Conservation (phyloP, 2,329 filamentous ascomycete genomes). For the Penicillium sp. region DNA sequence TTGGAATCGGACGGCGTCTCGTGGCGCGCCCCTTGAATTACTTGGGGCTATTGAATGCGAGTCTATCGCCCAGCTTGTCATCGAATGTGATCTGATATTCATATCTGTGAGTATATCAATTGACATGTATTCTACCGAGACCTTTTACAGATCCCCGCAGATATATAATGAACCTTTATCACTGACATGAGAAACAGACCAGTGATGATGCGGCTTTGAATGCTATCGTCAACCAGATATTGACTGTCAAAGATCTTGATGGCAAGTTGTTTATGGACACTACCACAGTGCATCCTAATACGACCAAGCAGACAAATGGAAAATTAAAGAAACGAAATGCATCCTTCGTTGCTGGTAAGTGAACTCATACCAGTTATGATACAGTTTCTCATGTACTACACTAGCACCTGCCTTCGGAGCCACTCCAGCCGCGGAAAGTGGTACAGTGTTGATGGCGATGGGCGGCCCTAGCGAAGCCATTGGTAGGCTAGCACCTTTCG, state of each 20-base stretch:
- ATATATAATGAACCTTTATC: neutral
- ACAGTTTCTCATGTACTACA: neutral
- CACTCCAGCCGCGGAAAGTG: slow-evolving; percentile 7
- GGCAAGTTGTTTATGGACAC: slow-evolving; percentile 11
- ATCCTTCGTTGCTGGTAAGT: slow-evolving; percentile 5
- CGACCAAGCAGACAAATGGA: neutral
- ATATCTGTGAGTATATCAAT: slow-evolving; percentile 9
- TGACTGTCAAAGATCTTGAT: slow-evolving; percentile 1
- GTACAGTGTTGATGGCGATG: slow-evolving; percentile 9
- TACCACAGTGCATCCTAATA: slow-evolving; percentile 13
- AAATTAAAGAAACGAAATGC: neutral
- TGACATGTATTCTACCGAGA: neutral
- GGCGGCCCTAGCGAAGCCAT: slow-evolving; percentile 1
- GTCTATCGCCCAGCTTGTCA: slow-evolving; percentile 5
- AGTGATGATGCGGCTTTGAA: slow-evolving; percentile 4
- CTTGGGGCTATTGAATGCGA: slow-evolving; percentile 5
- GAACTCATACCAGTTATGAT: neutral
- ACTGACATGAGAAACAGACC: neutral
- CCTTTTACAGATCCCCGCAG: too few species aligned
- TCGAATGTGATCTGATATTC: slow-evolving; percentile 7
- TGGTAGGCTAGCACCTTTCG: neutral
- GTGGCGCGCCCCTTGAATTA: slow-evolving; percentile 1
- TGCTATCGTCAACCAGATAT: neutral
- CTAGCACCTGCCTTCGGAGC: slow-evolving; percentile 12
- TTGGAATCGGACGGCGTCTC: slow-evolving; percentile 11